These are phyloP conservation scores for Boletus huronensis DNA, from an alignment of 768 basidiomycete species.

Conservation along the genomic window DNA sequence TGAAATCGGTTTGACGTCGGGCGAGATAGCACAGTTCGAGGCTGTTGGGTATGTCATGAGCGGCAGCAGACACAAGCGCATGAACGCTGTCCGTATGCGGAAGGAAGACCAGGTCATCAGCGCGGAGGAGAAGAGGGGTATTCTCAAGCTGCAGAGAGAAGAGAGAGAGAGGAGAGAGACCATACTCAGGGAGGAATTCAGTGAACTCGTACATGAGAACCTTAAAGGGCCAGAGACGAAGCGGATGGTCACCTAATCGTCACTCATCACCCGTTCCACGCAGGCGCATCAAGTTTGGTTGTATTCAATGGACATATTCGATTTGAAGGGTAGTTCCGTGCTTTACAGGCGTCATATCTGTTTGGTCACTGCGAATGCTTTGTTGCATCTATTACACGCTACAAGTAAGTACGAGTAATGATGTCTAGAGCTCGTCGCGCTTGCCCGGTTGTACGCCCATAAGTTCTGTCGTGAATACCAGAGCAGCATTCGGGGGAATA, in stretches of 20 bases:
- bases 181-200: conserved; percentile 86
- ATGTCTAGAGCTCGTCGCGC: conserved; percentile 53
- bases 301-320: not conserved
- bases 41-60: conserved; percentile 96
- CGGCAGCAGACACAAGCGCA: conserved; percentile 87
- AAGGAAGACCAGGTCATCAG: conserved; percentile 99
- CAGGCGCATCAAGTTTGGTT: not conserved
- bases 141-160: conserved; percentile 91
- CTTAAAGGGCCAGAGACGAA: conserved; percentile 49
- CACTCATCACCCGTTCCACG: not conserved
- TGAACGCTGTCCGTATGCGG: conserved; percentile 98
- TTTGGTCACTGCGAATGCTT: not conserved
- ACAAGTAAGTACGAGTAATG: not conserved
- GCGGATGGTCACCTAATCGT: conserved; percentile 10
- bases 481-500: conserved; percentile 76
- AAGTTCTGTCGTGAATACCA: conserved; percentile 87
- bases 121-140: conserved; percentile 96
- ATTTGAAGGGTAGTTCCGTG: not conserved
- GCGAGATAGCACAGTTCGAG: conserved; percentile 86
- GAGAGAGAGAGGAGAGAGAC: conserved; percentile 90
- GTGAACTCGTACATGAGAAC: conserved; percentile 73
- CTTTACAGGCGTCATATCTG: not conserved
- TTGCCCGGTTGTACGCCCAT: conserved; percentile 50
- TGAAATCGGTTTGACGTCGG: conserved; percentile 91
- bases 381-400: not conserved